These are phyloP conservation scores for Elymus sibiricus DNA, from an alignment of 176 grass and related monocot genomes.

Conservation along the genomic window DNA sequence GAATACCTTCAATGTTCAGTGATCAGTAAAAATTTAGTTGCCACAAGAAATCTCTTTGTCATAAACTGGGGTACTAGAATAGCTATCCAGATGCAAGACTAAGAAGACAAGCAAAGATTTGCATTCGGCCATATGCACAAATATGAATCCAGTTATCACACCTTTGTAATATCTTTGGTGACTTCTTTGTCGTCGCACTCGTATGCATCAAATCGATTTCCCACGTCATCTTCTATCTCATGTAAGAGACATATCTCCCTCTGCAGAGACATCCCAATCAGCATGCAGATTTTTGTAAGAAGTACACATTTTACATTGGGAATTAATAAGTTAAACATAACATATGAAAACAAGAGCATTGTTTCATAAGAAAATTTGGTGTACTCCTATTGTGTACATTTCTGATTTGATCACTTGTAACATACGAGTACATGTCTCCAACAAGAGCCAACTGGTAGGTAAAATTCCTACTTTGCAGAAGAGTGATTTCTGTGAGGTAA, in stretches of 20 bases:
- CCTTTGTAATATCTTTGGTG: slow-evolving; percentile 78
- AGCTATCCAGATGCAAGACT: no score
- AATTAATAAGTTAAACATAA: neutral
- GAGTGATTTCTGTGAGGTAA: neutral
- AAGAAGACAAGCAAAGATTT: neutral
- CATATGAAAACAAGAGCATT: neutral
- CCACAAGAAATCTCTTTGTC: neutral
- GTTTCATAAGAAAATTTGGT: neutral
- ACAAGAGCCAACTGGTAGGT: neutral
- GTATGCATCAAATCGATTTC: slow-evolving; percentile 53
- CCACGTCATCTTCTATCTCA: slow-evolving; percentile 75
- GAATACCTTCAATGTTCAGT: slow-evolving; percentile 52
- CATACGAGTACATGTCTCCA: neutral
- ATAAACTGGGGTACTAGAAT: neutral
- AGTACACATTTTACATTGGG: neutral
- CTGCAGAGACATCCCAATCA: slow-evolving; percentile 36
- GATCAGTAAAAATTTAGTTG: neutral
- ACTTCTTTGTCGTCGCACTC: slow-evolving; percentile 53
- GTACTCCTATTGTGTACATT: neutral
- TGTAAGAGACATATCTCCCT: slow-evolving; percentile 86
- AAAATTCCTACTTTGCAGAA: neutral
- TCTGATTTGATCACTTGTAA: neutral
- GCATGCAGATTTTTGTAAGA: neutral
- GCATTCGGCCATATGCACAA: neutral
- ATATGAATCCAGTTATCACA: neutral